Conservation (phyloP, 805 yeast genomes). For the Pachysolen tannophilus region DNA sequence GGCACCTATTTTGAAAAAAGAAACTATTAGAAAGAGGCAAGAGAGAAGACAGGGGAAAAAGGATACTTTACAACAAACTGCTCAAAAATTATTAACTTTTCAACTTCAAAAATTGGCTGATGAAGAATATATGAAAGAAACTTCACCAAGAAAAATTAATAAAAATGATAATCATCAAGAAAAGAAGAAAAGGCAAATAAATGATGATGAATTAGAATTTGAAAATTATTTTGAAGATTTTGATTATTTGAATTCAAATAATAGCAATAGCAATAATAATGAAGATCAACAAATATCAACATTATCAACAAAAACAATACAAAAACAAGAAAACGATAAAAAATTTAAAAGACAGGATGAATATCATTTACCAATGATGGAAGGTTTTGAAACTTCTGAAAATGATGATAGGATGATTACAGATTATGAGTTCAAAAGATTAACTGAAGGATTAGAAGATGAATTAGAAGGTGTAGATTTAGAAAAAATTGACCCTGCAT, state of each 20-base stretch:
- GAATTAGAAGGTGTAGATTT: slow-evolving; percentile 65
- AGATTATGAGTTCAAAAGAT: slow-evolving; percentile 60
- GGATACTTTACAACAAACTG: slow-evolving; percentile 65
- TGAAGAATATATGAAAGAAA: slow-evolving; percentile 5
- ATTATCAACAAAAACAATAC: slow-evolving; percentile 10
- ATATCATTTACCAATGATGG: slow-evolving; percentile 72
- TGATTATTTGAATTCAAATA: slow-evolving; percentile 1
- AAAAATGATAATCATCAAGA: too few relatives aligned
- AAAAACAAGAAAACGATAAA: too few relatives aligned
- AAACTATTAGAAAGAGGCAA: slow-evolving; percentile 66
- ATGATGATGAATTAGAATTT: slow-evolving; percentile 17
- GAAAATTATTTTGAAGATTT: slow-evolving; percentile 5
- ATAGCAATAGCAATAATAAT: background rate
- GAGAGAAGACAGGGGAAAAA: slow-evolving; percentile 68
- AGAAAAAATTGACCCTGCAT: slow-evolving; percentile 74
- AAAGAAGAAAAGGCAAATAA: slow-evolving; percentile 13
- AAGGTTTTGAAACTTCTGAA: slow-evolving; percentile 40
- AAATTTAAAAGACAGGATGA: slow-evolving; percentile 62
- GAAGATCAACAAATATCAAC: background rate
- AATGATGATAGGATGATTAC: slow-evolving; percentile 70
- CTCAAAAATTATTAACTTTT: slow-evolving; percentile 70
- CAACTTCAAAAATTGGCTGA: slow-evolving; percentile 60
- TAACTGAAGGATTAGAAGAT: slow-evolving; percentile 45
- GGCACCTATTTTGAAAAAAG: slow-evolving; percentile 75
- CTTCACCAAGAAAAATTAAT: slow-evolving; percentile 2